Evolutionary conservation across 1,284 basidiomycete genomes (phyloP).

Genomic region (Trichosporon sp.): DNA sequence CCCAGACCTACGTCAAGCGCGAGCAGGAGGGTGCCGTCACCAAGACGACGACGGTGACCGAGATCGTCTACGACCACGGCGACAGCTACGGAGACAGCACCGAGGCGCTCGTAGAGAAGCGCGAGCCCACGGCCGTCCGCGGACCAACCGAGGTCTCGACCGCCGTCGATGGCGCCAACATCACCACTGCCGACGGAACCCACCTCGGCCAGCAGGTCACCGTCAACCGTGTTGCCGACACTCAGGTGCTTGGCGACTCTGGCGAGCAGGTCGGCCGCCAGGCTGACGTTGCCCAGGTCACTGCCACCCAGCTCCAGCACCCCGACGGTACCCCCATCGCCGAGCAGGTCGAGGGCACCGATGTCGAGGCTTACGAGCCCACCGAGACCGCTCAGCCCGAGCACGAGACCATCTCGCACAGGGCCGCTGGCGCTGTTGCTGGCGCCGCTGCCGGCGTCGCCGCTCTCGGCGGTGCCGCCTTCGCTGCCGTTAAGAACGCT

Average conservation of each 20-base stretch:
- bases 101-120: neutral
- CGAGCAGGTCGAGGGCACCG: neutral
- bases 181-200: neutral
- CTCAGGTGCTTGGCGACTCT: neutral
- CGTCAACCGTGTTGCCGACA: neutral
- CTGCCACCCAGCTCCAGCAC: neutral
- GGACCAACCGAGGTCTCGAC: neutral
- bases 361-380: neutral
- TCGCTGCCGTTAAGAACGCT: conserved; percentile 42
- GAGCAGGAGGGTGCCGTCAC: conserved; percentile 7
- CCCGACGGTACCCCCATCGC: neutral
- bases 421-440: conserved; percentile 25
- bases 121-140: neutral
- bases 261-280: neutral
- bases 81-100: neutral
- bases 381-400: neutral
- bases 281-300: conserved; percentile 7
- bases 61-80: conserved; percentile 12
- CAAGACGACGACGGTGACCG: conserved; percentile 9
- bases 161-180: neutral
- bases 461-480: conserved; percentile 37
- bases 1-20: conserved; percentile 6
- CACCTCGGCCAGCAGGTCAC: conserved; percentile 4
- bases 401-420: conserved; percentile 17
- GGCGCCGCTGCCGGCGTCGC: conserved; percentile 38